Evolutionary conservation across 345 rosid species (phyloP), one percentile per base, ranked within the genome.

Genomic region (Bruguiera parviflora): DNA sequence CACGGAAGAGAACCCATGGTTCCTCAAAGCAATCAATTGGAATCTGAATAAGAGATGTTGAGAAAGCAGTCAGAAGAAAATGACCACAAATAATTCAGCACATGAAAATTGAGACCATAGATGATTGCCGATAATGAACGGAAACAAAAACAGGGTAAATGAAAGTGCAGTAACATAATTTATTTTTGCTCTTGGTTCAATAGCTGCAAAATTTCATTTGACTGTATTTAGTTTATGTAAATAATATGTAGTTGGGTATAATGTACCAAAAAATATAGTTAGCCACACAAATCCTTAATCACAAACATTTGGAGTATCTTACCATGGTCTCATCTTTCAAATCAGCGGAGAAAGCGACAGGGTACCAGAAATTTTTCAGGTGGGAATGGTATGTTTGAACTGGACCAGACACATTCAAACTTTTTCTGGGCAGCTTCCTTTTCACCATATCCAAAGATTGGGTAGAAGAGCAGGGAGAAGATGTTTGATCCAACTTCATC

Each of bases 11-110:
- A 69, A 95, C 99, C 97, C 99, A 95, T 59, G 91, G 91, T 74
- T 90, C 86, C 81, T 95, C 99, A 65, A 95, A 95, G 78, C 99
- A 95, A 52, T 95, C 96, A 67, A 95, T 82, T 25, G 99, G 99
- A 68, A 95, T 72, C 99, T 94, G 83, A 67, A 83, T 68, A 27
- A 66, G 53, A 64, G 35, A 57, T 52, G 61, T 9, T 43, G n/a
- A 11, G 39, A 33, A 53, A 64, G 65, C 33, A 74, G 33, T 55
- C 8, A 21, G 35, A 51, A 33, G 39, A 46, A 37, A 39, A 49
- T 25, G 66, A 57, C 31, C 37, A 67, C 10, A 51, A 31, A 27
- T 52, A 55, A 53, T 18, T 35, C 27, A 60, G 35, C 28, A 21
- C 16, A 37, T 25, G 31, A 61, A 52, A 29, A 13, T 46, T 16